Evolutionary conservation across 2,329 filamentous ascomycete species (phyloP), one percentile per base, ranked within the genome.

Genomic region (Fusarium sp.): DNA sequence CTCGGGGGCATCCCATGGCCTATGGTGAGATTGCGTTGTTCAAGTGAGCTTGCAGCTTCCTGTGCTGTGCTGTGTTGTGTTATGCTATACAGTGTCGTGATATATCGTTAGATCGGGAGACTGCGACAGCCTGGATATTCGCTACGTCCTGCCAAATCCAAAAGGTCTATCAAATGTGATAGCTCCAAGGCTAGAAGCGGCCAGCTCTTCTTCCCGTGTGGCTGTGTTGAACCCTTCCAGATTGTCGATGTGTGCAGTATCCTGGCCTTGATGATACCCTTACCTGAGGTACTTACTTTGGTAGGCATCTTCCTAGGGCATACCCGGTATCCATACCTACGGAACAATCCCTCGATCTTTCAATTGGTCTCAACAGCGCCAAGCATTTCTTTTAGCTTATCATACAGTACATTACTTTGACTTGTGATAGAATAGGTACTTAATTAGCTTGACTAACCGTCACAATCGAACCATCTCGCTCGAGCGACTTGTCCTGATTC

Each of bases 381-480:
- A 37, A 54, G 36, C 33, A 16, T 30, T 52, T 49, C 26, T 59
- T 44, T 18, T 61, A 44, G 58, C 58, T 42, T 65, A 56, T 53
- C 49, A 41, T 34, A 41, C 23, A 23, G 23, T 23, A 23, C 23
- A 30, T 30, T 30, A 8, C 40, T 46, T 46, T 53, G 59, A 37
- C 58, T 58, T 54, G 44, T 23, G 68, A 56, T 38, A 30, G 36
- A 61, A 45, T 53, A 69, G 55, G 33, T 34, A 23, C 23, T 23
- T 23, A n/a, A n/a, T n/a, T n/a, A 23, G 23, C 23, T 23, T 30
- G 38, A 49, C 50, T 41, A 58, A 47, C 47, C 59, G 53, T 73
- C 72, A 69, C 61, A 71, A 74, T 74, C 72, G 68, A 67, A 71
- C 72, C 72, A 74, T 73, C 49, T 62, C 51, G 18, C 52, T 50